Conservation (phyloP, 2,329 filamentous ascomycete species). For the Lithohypha guttulata region DNA sequence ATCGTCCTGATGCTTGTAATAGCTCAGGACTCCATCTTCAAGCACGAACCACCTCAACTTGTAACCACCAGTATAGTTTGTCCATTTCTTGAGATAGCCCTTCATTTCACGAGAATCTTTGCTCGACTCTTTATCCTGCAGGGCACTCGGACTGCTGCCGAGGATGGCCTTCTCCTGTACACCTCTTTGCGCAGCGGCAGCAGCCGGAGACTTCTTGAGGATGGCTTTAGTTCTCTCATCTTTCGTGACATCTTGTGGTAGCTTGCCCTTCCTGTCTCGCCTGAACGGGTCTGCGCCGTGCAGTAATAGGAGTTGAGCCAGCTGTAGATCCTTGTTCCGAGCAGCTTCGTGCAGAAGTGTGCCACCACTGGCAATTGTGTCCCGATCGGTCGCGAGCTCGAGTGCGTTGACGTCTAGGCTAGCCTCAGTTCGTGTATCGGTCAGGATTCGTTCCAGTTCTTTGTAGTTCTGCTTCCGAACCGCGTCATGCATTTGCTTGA, state of each 20-base stretch:
- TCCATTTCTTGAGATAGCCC: slow-evolving; percentile 98
- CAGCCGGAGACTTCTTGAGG: slow-evolving; percentile 86
- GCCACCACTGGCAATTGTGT: slow-evolving; percentile 71
- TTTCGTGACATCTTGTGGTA: slow-evolving; percentile 92
- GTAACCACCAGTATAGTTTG: slow-evolving; percentile 94
- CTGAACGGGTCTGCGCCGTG: slow-evolving; percentile 95
- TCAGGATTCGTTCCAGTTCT: slow-evolving; percentile 64
- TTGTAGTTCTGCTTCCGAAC: slow-evolving; percentile 65
- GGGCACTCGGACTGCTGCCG: slow-evolving; percentile 53
- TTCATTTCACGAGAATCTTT: slow-evolving; percentile 95
- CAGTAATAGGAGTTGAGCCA: slow-evolving; percentile 81
- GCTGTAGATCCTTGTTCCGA: slow-evolving; percentile 69
- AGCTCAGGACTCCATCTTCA: slow-evolving; percentile 92
- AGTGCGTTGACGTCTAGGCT: slow-evolving; percentile 85
- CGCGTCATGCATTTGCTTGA: slow-evolving; percentile 71
- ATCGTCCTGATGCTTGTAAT: slow-evolving; percentile 98
- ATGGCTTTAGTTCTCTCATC: slow-evolving; percentile 83
- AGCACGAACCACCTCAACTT: slow-evolving; percentile 96
- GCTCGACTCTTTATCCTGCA: slow-evolving; percentile 46
- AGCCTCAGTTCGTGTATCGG: slow-evolving; percentile 75
- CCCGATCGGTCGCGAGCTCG: slow-evolving; percentile 72
- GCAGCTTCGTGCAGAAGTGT: slow-evolving; percentile 90
- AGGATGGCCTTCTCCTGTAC: slow-evolving; percentile 97
- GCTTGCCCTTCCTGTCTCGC: slow-evolving; percentile 85
- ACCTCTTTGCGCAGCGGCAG: slow-evolving; percentile 82